A percentile compares a stretch with the other conserved stretches of the same genome.
These are phyloP conservation scores for Dillenia suffruticosa DNA, from an alignment of 164 flowering plant genomes.

Conservation along the genomic window DNA sequence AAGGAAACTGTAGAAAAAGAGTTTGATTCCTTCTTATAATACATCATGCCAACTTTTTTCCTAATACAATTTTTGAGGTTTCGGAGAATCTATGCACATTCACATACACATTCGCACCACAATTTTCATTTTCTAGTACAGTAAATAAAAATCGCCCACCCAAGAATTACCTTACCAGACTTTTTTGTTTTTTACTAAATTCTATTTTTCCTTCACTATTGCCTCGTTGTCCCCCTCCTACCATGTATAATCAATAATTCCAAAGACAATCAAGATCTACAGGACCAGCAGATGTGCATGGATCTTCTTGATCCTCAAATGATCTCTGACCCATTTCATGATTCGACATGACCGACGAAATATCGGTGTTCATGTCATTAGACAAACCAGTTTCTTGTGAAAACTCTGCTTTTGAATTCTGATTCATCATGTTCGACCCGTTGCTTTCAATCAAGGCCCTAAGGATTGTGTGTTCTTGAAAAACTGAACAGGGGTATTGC, in stretches of 20 bases:
- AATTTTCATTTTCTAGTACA: too few relatives aligned
- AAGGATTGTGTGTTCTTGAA: slow-evolving; percentile 31
- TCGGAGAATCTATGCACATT: too few relatives aligned
- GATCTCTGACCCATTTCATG: slow-evolving; percentile 19
- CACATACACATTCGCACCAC: too few relatives aligned
- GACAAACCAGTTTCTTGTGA: slow-evolving; percentile 25
- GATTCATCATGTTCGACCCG: slow-evolving; percentile 9
- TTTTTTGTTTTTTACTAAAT: too few relatives aligned
- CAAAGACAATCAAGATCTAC: slow-evolving; percentile 41
- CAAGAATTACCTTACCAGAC: too few relatives aligned
- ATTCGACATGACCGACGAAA: slow-evolving; percentile 26
- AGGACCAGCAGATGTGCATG: slow-evolving; percentile 28
- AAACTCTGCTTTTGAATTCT: slow-evolving; percentile 11
- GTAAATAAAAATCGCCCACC: too few relatives aligned
- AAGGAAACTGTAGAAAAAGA: too few relatives aligned
- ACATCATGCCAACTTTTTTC: too few relatives aligned
- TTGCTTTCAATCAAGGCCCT: slow-evolving; percentile 21
- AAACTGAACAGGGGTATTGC: slow-evolving; percentile 15
- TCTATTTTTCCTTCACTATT: too few relatives aligned
- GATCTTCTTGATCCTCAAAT: slow-evolving; percentile 28
- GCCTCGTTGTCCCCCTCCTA: too few relatives aligned
- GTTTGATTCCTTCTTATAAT: too few relatives aligned
- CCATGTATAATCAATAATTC: slow-evolving; percentile 22
- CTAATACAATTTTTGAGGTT: too few relatives aligned
- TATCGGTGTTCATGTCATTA: slow-evolving; percentile 20